Evolutionary conservation across 31 red algal genomes (phyloP).

Genomic region (Porphyra umbilicalis): DNA sequence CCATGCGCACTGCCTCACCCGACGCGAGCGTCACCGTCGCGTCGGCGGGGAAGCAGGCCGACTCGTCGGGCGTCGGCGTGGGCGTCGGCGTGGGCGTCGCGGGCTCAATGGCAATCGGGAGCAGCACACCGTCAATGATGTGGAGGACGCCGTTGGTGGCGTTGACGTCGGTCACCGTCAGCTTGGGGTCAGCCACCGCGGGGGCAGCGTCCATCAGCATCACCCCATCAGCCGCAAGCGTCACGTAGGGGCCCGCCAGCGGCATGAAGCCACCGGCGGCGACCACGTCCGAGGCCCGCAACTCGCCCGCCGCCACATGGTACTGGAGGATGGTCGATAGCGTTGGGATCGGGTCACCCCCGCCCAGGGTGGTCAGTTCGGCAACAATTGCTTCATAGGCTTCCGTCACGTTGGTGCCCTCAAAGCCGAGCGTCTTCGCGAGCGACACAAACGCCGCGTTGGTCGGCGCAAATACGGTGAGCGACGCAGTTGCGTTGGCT

Average conservation of each 20-base stretch:
- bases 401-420: too few relatives aligned
- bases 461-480: not conserved
- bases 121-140: not conserved
- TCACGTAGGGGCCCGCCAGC: not conserved
- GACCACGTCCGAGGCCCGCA: not conserved
- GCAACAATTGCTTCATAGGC: too few relatives aligned
- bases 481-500: not conserved
- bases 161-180: not conserved
- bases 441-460: not conserved
- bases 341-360: too few relatives aligned
- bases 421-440: not conserved
- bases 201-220: not conserved
- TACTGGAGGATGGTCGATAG: too few relatives aligned
- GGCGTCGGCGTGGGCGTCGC: not conserved
- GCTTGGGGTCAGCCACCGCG: not conserved
- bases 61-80: too few relatives aligned
- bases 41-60: slow-evolving; percentile 47
- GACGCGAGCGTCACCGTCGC: slow-evolving; percentile 21
- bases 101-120: not conserved
- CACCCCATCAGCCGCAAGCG: not conserved
- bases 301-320: not conserved
- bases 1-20: slow-evolving; percentile 21
- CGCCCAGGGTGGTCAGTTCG: too few relatives aligned
- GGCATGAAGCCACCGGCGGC: not conserved
- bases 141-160: not conserved